Evolutionary conservation across 169 alveolate species (phyloP), one percentile per base, ranked within the genome.

Genomic region (Cryptosporidium parvum): DNA sequence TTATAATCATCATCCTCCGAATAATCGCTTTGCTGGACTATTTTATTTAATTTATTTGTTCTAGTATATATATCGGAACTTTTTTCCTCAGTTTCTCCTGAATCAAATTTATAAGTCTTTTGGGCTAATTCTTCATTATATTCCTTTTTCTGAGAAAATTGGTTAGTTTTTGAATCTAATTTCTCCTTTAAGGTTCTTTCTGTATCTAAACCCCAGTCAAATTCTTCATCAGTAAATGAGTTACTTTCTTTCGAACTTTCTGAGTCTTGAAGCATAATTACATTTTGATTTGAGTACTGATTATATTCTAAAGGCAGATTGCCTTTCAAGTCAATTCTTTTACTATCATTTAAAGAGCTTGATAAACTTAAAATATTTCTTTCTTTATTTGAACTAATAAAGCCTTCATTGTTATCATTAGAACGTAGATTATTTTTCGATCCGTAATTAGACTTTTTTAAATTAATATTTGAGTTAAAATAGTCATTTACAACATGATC

Each of bases 151-250:
- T 45, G 14, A 45, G 37, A 2, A 56, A 56, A 18, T n/a, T 56
- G 26, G 21, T 56, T 56, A 18, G 65, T 4, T 23, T 56, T 56
- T 0, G 33, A 56, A 23, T 56, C 16, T 18, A 18, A 21, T 56
- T 56, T 26, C 7, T 9, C 35, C 14, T 23, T 26, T 21, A n/a
- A 26, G 18, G 16, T 56, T 37, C 67, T 56, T 56, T 56, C 37
- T 29, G 48, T 65, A 14, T 33, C 72, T 29, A 65, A n/a, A 9
- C 72, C 72, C 72, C 72, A 65, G 12, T 65, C 72, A 35, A 65
- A 65, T 9, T 33, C 44, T 31, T 65, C 72, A 29, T 33, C 69
- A 31, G 16, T 26, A 14, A 35, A 18, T 5, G 72, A 37, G 33
- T 65, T 33, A 16, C 52, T 65, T 9, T 65, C 72, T n/a, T 16